Evolutionary conservation across 208 protist species (phyloP), one percentile per base, ranked within the genome.

Genomic region (Leishmania lainsoni): DNA sequence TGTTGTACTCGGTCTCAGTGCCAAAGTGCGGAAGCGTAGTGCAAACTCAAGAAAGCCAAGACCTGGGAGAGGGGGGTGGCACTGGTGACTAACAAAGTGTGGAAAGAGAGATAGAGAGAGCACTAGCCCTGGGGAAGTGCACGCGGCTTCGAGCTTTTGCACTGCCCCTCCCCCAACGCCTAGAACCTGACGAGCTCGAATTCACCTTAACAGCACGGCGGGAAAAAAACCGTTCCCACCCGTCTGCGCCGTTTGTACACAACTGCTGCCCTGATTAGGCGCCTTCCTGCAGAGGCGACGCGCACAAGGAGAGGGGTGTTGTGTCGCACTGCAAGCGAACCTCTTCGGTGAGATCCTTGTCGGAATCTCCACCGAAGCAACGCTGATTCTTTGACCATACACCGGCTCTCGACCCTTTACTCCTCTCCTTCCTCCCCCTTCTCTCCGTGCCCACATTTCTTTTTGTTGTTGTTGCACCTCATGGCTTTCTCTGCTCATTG

Each of bases 401-500:
- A 72, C 48, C 29, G 42, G 80, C 45, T 65, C 5, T 81, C 58
- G 32, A 6, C 73, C 29, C 20, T 65, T 65, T 72, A 54, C 48
- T 70, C n/a, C 54, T 56, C 69, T 49, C 69, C 48, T 51, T 29
- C 75, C 14, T 29, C 75, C 14, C 5, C 59, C 51, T 61, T 81
- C 54, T 68, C 26, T 49, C 42, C 42, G 42, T 45, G 42, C 42
- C 42, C 42, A 45, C 42, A 6, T 6, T 6, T 45, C 69, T 51
- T 76, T 49, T 69, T 48, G 63, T 52, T 76, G 39, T 54, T 80
- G 32, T 54, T 80, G 16, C 42, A 72, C 22, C 73, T 51, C 6
- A 56, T n/a, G 20, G 58, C 8, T 26, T 32, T 74, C 63, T 77
- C 48, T 77, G 65, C 68, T 52, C 49, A 65, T 70, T n/a, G n/a